These are phyloP conservation scores for Pseudogymnoascus sp. DNA, from an alignment of 2,329 filamentous ascomycete genomes.

Conservation along the genomic window DNA sequence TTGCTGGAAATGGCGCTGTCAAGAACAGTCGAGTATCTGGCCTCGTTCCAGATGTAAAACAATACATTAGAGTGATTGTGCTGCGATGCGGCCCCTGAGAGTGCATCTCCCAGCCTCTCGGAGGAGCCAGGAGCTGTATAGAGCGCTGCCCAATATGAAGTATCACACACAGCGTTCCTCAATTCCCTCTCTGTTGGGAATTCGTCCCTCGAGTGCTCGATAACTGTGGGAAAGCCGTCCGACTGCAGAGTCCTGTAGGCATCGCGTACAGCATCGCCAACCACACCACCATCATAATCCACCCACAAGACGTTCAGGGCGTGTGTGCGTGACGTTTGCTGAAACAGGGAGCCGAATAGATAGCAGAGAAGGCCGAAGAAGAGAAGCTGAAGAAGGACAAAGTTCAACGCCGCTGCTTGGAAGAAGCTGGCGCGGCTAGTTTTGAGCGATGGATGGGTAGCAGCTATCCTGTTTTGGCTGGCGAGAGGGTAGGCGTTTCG, in stretches of 20 bases:
- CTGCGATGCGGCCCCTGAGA: neutral
- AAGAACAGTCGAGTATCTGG: neutral
- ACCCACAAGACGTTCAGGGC: constrained; percentile 49
- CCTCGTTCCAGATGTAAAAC: constrained; percentile 5
- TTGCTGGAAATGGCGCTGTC: neutral
- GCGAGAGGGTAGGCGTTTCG: constrained; percentile 4
- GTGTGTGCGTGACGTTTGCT: constrained; percentile 27
- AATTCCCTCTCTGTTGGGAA: constrained; percentile 25
- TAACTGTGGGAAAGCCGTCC: constrained; percentile 29
- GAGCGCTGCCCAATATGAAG: neutral
- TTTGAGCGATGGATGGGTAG: constrained; percentile 9
- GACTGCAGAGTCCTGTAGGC: constrained; percentile 30
- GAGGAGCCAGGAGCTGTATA: neutral
- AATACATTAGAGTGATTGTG: neutral
- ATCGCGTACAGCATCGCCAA: constrained; percentile 28
- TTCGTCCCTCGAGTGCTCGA: constrained; percentile 21
- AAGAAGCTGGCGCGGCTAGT: constrained; percentile 13
- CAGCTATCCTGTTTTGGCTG: constrained; percentile 14
- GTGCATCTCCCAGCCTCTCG: neutral
- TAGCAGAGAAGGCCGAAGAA: constrained; percentile 25
- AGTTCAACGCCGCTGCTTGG: constrained; percentile 17
- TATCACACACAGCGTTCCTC: constrained; percentile 24
- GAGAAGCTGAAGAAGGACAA: constrained; percentile 18
- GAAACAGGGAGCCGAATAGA: constrained; percentile 29
- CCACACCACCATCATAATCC: constrained; percentile 50